Conservation (phyloP, 306 rosid genomes). For the Trifolium fragiferum region DNA sequence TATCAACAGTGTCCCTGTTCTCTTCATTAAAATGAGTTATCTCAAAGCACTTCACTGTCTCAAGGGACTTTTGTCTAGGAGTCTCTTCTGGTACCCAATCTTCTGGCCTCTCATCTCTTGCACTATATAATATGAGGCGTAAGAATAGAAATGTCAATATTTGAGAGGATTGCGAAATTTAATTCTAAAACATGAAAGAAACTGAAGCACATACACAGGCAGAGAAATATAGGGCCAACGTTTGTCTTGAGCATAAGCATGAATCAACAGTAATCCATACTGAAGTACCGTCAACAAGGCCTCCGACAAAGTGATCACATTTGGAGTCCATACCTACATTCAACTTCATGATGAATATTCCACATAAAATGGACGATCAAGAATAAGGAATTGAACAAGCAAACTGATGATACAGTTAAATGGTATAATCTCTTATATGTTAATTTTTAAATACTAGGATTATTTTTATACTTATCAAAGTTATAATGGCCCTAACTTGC, state of each 20-base stretch:
- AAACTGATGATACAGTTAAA: slow-evolving; percentile 31
- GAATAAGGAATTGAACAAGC: neutral
- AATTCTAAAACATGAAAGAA: slow-evolving; percentile 25
- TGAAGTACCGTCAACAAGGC: slow-evolving; percentile 88
- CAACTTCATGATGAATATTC: slow-evolving; percentile 34
- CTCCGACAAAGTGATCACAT: slow-evolving; percentile 87
- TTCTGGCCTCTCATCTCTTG: slow-evolving; percentile 83
- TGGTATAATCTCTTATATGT: slow-evolving; percentile 29
- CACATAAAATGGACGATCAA: slow-evolving; percentile 1
- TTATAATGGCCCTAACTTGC: slow-evolving; percentile 29
- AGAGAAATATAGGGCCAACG: slow-evolving; percentile 91
- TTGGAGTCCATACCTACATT: slow-evolving; percentile 91
- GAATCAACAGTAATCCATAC: slow-evolving; percentile 79
- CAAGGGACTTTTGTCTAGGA: slow-evolving; percentile 36
- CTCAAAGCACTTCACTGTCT: slow-evolving; percentile 44
- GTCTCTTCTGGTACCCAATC: slow-evolving; percentile 93
- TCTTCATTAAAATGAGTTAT: slow-evolving; percentile 48
- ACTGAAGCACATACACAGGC: slow-evolving; percentile 66
- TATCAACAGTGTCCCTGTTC: slow-evolving; percentile 50
- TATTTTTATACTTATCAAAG: slow-evolving; percentile 25
- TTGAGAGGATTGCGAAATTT: slow-evolving; percentile 9
- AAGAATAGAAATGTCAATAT: slow-evolving; percentile 42
- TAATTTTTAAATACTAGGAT: neutral
- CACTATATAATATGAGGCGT: slow-evolving; percentile 54
- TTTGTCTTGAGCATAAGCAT: slow-evolving; percentile 98